These are phyloP conservation scores for Pontederia crassipes DNA, from an alignment of 176 grass and related monocot species.

Conservation along the genomic window DNA sequence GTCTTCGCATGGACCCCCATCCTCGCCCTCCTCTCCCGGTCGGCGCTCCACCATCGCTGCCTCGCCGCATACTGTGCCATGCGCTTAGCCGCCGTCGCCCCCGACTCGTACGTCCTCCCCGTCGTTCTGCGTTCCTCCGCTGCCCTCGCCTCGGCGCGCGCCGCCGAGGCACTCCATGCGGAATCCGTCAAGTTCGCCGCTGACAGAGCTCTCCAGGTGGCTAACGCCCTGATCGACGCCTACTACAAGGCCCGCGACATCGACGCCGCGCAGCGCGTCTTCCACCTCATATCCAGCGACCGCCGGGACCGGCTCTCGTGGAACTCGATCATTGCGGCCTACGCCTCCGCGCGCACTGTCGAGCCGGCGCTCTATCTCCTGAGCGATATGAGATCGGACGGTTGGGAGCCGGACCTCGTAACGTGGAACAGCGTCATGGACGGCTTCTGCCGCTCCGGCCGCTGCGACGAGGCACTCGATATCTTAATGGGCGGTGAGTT, in stretches of 20 bases:
- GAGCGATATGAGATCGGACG: conserved; percentile 11
- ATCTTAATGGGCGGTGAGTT: conserved; percentile 15
- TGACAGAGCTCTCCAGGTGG: conserved; percentile 32
- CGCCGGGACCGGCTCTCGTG: conserved; percentile 40
- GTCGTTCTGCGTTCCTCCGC: conserved; percentile 20
- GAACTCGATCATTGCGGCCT: conserved; percentile 34
- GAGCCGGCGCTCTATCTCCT: conserved; percentile 2
- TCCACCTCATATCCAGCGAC: conserved; percentile 21
- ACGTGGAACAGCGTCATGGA: conserved; percentile 44
- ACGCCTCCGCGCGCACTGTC: neutral
- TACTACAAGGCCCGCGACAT: conserved; percentile 29
- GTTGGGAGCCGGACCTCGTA: conserved; percentile 25
- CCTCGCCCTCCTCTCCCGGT: conserved; percentile 20
- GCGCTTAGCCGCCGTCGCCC: conserved; percentile 8
- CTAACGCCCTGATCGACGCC: conserved; percentile 61
- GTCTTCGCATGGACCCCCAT: conserved; percentile 28
- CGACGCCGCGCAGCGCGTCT: conserved; percentile 25
- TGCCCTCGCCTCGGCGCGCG: neutral
- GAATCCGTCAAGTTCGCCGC: conserved; percentile 44
- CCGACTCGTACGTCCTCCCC: conserved; percentile 7
- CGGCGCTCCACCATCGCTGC: conserved; percentile 8
- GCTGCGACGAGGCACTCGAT: conserved; percentile 27
- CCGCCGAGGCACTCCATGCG: conserved; percentile 29
- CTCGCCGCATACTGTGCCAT: conserved; percentile 11
- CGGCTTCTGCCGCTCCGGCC: conserved; percentile 43